Base-by-base conservation (phyloP, 2,329 filamentous ascomycete species). In the Trichoderma koningiopsis region DNA sequence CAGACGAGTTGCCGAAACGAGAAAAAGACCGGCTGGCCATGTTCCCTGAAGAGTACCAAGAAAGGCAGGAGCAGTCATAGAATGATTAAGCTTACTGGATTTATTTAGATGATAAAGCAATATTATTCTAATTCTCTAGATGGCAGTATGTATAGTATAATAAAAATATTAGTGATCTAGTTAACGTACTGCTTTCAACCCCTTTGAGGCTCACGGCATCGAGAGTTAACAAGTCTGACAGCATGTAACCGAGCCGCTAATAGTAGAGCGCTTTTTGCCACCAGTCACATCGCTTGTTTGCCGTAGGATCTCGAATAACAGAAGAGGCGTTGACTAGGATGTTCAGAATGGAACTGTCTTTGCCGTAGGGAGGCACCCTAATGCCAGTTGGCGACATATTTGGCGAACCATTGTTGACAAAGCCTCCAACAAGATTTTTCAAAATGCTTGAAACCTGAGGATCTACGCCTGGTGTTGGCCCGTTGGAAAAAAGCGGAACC, bases 241-340 rank as follows among this genome's bases (percentile, higher is more conserved):
- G n/a, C 19, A 13, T 24, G 10, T 24, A 24, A 24, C 47, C n/a
- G 47, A 49, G 47, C 47, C 47, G 22, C 47, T 65, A 66, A 24
- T 69, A 69, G 31, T 66, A 69, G 16, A 65, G 10, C 4, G 68
- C 68, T 22, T 69, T 69, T 19, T 69, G 53, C 68, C 68, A 69
- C 68, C 68, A 69, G 27, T 69, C 37, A n/a, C 68, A 69, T 65
- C 68, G 53, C 31, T 40, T 31, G 33, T 58, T 69, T 37, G 61
- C 55, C 19, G 68, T 35, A 19, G 68, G 68, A 14, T 69, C 68
- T 10, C 5, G 60, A 37, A 69, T 55, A 19, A 59, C 7, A 1
- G 47, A 55, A 5, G 53, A 58, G 24, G 29, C 29, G 3, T 65
- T 65, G 11, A 58, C 52, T 3, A 24, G 24, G 10, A 69, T 16